Evolutionary conservation across 140 eudicot species (phyloP).

Genomic region (Anethum foeniculum): DNA sequence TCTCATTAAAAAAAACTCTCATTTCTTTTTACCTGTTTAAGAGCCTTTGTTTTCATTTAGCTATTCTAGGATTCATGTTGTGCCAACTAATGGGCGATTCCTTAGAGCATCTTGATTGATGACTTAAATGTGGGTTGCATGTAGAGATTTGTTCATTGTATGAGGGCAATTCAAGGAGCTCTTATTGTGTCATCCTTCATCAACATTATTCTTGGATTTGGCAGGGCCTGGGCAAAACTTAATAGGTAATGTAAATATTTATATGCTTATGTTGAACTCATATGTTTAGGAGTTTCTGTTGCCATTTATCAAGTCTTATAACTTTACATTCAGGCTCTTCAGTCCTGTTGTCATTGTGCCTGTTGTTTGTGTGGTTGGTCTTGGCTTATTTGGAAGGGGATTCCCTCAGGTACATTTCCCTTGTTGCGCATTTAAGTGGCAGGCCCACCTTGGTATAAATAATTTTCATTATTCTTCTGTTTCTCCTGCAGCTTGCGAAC

Average conservation of each 20-base stretch:
- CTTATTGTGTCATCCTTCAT: conserved; percentile 65
- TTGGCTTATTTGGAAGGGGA: conserved; percentile 68
- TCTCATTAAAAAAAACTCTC: neutral
- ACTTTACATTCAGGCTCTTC: conserved; percentile 35
- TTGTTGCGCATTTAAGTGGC: neutral
- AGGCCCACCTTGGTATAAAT: neutral
- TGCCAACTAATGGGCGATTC: neutral
- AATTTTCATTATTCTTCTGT: neutral
- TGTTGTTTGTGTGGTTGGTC: conserved; percentile 59
- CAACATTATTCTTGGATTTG: conserved; percentile 67
- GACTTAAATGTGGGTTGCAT: conserved; percentile 12
- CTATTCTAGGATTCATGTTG: neutral
- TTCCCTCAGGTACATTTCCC: conserved; percentile 58
- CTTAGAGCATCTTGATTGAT: neutral
- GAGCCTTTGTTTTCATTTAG: neutral
- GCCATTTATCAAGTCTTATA: neutral
- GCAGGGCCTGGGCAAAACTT: conserved; percentile 65
- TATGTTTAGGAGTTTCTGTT: neutral
- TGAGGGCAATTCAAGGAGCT: conserved; percentile 84
- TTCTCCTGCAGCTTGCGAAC: conserved; percentile 46
- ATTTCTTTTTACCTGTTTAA: neutral
- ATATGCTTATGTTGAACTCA: neutral
- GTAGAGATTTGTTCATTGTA: conserved; percentile 76
- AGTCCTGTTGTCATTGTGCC: conserved; percentile 70
- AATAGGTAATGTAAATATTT: conserved; percentile 41